Base-by-base conservation (phyloP, 2,329 filamentous ascomycete genomes). In the Fusarium temperatum region DNA sequence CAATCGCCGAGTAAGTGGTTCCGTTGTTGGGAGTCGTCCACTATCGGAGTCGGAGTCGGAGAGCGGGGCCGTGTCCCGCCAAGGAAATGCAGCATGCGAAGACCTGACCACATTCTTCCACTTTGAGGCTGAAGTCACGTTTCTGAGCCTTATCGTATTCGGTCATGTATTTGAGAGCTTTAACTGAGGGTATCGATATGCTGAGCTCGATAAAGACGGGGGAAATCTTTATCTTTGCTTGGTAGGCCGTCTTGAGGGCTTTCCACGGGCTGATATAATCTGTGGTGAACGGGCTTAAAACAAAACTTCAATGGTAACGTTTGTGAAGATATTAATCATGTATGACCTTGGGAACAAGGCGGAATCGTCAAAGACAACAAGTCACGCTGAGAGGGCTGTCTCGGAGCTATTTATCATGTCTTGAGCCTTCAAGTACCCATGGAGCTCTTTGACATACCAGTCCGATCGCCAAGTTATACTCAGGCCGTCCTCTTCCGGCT, bases 381-480 rank as follows among this genome's bases (percentile, higher is more conserved):
- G 50, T 26, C 28, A n/a, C 41, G 42, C 38, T n/a, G 20, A 47
- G 51, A 59, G 50, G 67, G 72, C n/a, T 42, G 35, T 32, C 30
- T 42, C 45, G 39, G 28, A 22, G 41, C 59, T 76, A 75, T 77
- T 72, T 77, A 75, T 77, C 68, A 68, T 77, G 53, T 44, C 54
- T 51, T 24, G 36, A 66, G 58, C 45, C 69, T 61, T 61, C 57
- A 60, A 50, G 36, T 60, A 44, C 54, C 57, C 71, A 63, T 63
- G 35, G 32, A 68, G 30, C 41, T 65, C 47, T 41, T 28, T 18
- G 26, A 26, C 42, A 62, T 61, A 47, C 54, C 50, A 39, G 63
- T 61, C 57, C 61, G 51, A 56, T 66, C 48, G 68, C 60, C 65
- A 64, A 66, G 63, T 58, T 47, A 47, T 26, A 42, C 38, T 30